Base-by-base conservation (phyloP, 2,329 filamentous ascomycete genomes). In the Colletotrichum incanum region DNA sequence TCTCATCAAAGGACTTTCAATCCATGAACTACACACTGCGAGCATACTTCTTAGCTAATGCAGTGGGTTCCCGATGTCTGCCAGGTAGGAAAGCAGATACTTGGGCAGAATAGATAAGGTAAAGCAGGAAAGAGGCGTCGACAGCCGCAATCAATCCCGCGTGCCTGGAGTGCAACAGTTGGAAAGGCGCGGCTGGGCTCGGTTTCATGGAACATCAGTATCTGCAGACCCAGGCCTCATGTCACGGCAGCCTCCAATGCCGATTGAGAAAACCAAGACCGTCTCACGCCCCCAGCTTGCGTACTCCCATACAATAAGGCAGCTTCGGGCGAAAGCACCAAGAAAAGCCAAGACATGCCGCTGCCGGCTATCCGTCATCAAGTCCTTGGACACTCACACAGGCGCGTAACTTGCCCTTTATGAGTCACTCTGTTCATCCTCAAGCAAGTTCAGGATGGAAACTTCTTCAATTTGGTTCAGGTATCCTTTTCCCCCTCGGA, bases 401-500 rank as follows among this genome's bases (percentile, higher is more conserved):
- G 20, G 54, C 31, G 12, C 12, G 20, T 37, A 16, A 26, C 9
- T 20, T 39, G n/a, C 34, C 16, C 1, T 26, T 18, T 39, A n/a
- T 7, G 6, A 18, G 26, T 26, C n/a, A 39, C 12, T 23, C 4
- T 5, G 2, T 34, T 9, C 34, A 18, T 12, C n/a, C 2, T 39
- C 34, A 8, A 16, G 28, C 12, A 12, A 23, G 18, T 2, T 9
- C 9, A 16, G 18, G 7, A 34, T 43, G 23, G n/a, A 55, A n/a
- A 45, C 20, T 0, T 41, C 34, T 64, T 64, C 61, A 64, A 64
- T 64, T 55, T 64, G 49, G 37, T 64, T 31, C 49, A 5, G 43
- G 14, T 43, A 23, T 8, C 31, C 37, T 8, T 3, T 5, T 18
- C 41, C 9, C 28, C 2, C 52, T n/a, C 5, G 45, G 47, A 37